phyloP scores from a whole-genome alignment of 2,329 filamentous ascomycete species.

The Metarhizium guizhouense region DNA sequence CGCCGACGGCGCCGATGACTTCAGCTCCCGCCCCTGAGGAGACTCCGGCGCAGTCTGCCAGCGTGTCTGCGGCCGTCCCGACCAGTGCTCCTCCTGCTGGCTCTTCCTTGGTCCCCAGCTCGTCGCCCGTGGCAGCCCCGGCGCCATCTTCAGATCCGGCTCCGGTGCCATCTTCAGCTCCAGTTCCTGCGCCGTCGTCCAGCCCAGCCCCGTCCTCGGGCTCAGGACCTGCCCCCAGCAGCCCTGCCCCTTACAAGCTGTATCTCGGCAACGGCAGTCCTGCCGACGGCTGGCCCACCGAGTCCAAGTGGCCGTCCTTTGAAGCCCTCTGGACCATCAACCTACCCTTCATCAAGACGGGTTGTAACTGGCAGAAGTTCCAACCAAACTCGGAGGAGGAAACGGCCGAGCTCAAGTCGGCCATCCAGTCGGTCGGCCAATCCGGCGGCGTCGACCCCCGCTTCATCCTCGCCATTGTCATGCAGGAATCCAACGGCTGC shows the following conservation, averaged over 20 bases:
- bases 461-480: constrained; percentile 33
- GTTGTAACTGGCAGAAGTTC: constrained; percentile 7
- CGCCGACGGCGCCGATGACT: background rate
- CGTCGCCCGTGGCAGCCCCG: too few species aligned
- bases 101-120: too few species aligned
- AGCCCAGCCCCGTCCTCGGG: background rate
- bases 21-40: background rate
- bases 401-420: constrained; percentile 15
- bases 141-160: too few species aligned
- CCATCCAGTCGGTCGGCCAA: constrained; percentile 22
- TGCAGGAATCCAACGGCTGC: constrained; percentile 36
- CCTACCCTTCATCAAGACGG: constrained; percentile 7
- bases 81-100: too few species aligned
- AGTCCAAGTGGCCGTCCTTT: constrained; percentile 19
- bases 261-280: constrained; percentile 1
- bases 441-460: constrained; percentile 24
- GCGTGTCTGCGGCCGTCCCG: too few species aligned
- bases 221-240: background rate
- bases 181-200: background rate
- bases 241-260: background rate
- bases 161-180: too few species aligned
- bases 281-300: constrained; percentile 19
- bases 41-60: too few species aligned
- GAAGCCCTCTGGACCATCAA: constrained; percentile 16
- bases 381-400: constrained; percentile 10